Base-by-base conservation (phyloP, 139 green algal genomes). In the Chlorella ohadii region DNA sequence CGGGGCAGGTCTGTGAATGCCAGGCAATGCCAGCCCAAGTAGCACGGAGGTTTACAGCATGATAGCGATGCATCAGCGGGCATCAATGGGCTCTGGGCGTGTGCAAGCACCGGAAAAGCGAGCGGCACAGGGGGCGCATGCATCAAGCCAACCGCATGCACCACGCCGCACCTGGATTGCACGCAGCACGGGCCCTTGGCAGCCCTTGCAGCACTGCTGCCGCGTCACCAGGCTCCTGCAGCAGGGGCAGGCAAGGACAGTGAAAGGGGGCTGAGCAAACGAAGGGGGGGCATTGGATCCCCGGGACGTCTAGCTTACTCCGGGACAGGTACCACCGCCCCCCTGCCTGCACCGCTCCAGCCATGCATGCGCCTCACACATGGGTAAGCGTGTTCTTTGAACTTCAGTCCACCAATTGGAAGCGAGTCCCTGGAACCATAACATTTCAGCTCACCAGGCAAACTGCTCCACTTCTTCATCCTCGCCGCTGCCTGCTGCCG, bases 111-210 rank as follows among this genome's bases (percentile, higher is more conserved):
- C n/a, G n/a, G n/a, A n/a, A n/a, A n/a, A n/a, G 44, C 44, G 44
- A 51, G 9, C 9, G 44, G 44, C 44, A 51, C 44, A 9, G 44
- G 44, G 7, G 44, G 44, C 44, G 44, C 6, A 51, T n/a, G n/a
- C n/a, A n/a, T 16, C 11, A 12, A 15, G 51, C 51, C 51, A 59
- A 23, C 12, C 15, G 51, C 28, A 13, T 23, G n/a, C 19, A 71
- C 4, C 44, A 13, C 12, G 15, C 44, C 72, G 0, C 72, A 78
- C 72, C 72, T 95, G 92, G 56, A 95, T 92, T 31, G 86, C 78
- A 16, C 90, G 77, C 77, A 95, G 65, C 33, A 95, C 79, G 12
- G 87, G 90, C 17, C 92, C 92, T 17, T 75, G 55, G 91, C 91
- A 94, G 57, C 87, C 87, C 78, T 88, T 92, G 68, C 84, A 65